These are phyloP conservation scores for Aegilops speltoides DNA, from an alignment of 176 grass and related monocot genomes.

Conservation along the genomic window DNA sequence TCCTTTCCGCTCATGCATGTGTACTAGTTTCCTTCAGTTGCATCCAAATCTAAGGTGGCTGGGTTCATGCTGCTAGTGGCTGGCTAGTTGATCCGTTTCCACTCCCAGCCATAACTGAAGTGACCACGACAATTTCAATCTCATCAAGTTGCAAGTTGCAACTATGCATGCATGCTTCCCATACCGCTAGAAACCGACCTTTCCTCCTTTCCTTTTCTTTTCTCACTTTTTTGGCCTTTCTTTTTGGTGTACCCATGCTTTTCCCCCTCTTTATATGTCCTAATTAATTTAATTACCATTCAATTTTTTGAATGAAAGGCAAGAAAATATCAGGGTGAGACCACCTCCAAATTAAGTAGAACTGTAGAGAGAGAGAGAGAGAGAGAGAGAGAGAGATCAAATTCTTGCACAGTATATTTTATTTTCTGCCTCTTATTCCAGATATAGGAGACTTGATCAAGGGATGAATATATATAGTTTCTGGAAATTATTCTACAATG, in stretches of 20 bases:
- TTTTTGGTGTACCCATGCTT: constrained; percentile 34
- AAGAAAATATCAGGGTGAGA: constrained; percentile 13
- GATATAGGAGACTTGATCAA: constrained; percentile 18
- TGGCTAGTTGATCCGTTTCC: constrained; percentile 23
- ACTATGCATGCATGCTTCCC: constrained; percentile 35
- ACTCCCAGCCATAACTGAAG: constrained; percentile 43
- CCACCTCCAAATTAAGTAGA: neutral
- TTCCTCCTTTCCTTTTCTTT: constrained; percentile 11
- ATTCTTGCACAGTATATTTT: neutral
- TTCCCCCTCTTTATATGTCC: neutral
- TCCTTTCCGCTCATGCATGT: constrained; percentile 30
- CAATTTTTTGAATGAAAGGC: neutral
- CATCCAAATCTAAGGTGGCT: constrained; percentile 15
- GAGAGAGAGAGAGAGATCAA: neutral
- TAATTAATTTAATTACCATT: neutral
- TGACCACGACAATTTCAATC: constrained; percentile 45
- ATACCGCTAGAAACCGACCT: constrained; percentile 33
- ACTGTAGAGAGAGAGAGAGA: neutral
- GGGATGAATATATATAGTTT: constrained; percentile 5
- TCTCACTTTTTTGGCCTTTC: neutral
- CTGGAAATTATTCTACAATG: constrained; percentile 42
- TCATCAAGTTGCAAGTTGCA: constrained; percentile 46
- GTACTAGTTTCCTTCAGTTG: neutral
- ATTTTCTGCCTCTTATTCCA: neutral
- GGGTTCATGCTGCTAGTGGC: neutral